Conservation (phyloP, 176 grass and related monocot genomes). For the Neostapfia colusana region DNA sequence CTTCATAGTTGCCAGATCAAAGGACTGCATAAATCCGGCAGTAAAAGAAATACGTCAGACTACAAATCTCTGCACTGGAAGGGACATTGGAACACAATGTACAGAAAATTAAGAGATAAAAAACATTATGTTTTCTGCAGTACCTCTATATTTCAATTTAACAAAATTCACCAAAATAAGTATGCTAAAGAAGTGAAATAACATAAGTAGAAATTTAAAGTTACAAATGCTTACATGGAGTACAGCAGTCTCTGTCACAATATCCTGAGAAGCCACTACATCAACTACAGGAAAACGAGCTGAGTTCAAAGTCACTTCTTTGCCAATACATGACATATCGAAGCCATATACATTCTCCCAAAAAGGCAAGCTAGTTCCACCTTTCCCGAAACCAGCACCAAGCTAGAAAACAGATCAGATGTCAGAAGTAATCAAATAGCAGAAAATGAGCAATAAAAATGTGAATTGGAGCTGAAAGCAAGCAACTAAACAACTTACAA, state of each 20-base stretch:
- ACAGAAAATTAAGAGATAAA: background rate
- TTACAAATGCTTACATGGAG: slow-evolving; percentile 65
- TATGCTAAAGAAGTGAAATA: background rate
- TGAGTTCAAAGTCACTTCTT: slow-evolving; percentile 67
- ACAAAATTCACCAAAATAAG: background rate
- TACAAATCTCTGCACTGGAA: slow-evolving; percentile 8
- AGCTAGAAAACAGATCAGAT: slow-evolving; percentile 48
- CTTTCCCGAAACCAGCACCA: slow-evolving; percentile 91
- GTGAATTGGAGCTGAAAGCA: background rate
- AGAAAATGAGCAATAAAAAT: slow-evolving; percentile 16
- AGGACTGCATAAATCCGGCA: slow-evolving; percentile 52
- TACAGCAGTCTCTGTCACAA: slow-evolving; percentile 71
- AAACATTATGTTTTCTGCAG: background rate
- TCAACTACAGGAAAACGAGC: slow-evolving; percentile 72
- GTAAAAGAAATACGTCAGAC: slow-evolving; percentile 22
- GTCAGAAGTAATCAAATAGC: slow-evolving; percentile 12
- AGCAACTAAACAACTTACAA: slow-evolving; percentile 59
- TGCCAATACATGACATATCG: slow-evolving; percentile 89
- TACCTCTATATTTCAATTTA: background rate
- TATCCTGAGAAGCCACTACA: slow-evolving; percentile 55
- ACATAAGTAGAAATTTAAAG: slow-evolving; percentile 15
- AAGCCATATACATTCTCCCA: slow-evolving; percentile 97
- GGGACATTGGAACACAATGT: background rate
- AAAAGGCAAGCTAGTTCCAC: slow-evolving; percentile 84
- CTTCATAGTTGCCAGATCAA: slow-evolving; percentile 81